Evolutionary conservation across 768 basidiomycete species (phyloP), one percentile per base, ranked within the genome.

Genomic region (Lyophyllum decastes): DNA sequence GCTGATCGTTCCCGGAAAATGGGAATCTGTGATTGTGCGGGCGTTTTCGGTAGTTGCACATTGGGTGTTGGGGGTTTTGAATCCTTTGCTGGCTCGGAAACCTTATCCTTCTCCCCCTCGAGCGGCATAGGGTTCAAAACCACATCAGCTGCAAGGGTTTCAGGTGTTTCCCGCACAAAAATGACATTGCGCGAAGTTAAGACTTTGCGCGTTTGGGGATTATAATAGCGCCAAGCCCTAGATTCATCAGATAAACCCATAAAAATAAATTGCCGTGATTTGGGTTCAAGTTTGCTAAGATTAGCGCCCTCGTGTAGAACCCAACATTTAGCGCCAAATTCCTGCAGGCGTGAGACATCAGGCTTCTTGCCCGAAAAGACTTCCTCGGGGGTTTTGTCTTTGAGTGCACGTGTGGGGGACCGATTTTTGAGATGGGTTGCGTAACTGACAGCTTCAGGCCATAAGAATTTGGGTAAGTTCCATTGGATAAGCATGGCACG

Each of bases 171-270:
- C 17, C 0, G 2, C 21, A 43, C 5, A 19, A 60, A 60, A 8
- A 55, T 55, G 3, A 60, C 35, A 48, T 52, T 60, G n/a, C 21
- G 26, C 35, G 49, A 60, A n/a, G n/a, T n/a, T n/a, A n/a, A n/a
- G n/a, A n/a, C n/a, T n/a, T n/a, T n/a, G n/a, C n/a, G n/a, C n/a
- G n/a, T n/a, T n/a, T n/a, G n/a, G n/a, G n/a, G n/a, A n/a, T n/a
- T n/a, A n/a, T n/a, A n/a, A n/a, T n/a, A n/a, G n/a, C n/a, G n/a
- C n/a, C n/a, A n/a, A n/a, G n/a, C n/a, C 11, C 22, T n/a, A 5
- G 49, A 51, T 55, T 59, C 53, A 33, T 59, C 45, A 4, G 50
- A 55, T 12, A 60, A n/a, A 8, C 59, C 35, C 6, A 35, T 33
- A 22, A 55, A 60, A 17, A 51, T 51, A 11, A 60, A 49, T 52